Evolutionary conservation across 495 filamentous ascomycete species (phyloP), one percentile per base, ranked within the genome.

Genomic region (Immersiella caudata): DNA sequence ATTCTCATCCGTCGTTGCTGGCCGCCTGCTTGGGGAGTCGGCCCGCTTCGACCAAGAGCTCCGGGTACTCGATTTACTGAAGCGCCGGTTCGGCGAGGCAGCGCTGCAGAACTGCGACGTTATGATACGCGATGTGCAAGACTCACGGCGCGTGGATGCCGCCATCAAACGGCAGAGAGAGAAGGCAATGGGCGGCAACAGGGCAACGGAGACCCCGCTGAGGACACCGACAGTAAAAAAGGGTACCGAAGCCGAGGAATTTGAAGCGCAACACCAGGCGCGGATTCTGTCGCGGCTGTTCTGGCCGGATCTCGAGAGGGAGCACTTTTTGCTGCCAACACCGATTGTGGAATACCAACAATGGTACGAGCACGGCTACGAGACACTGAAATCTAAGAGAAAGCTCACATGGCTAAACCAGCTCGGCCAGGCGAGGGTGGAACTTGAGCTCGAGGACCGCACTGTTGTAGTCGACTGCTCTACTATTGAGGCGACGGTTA

Each of bases 41-140:
- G 74, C 82, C 0, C 82, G 87, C 9, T 94, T 90, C 67, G 87
- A 91, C 55, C 90, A 91, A 77, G 94, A 97, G 73, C 68, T 83
- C 18, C 79, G 79, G 27, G 93, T 97, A 6, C 85, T 98, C 5
- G 90, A 96, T 60, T 83, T 98, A 7, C 85, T 99, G 54, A 98
- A 97, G 78, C 78, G 90, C 8, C 89, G 94, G 6, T 94, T 97
- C 61, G 96, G 94, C 18, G 93, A 97, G 69, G 84, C 87, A 4
- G 85, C 89, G 9, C 81, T 97, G 52, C 95, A 98, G 74, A 89
- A 89, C 52, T 97, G 92, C 78, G 93, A 98, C 72, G 95, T 99
- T 66, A 99, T 99, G 95, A 85, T 98, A 27, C 90, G 89, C 56
- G 95, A 99, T 78, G 89, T 98, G n/a, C 84, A 89, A 57, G 93